Evolutionary conservation across 139 green algal species (phyloP).

Genomic region (Volvox reticuliferus): DNA sequence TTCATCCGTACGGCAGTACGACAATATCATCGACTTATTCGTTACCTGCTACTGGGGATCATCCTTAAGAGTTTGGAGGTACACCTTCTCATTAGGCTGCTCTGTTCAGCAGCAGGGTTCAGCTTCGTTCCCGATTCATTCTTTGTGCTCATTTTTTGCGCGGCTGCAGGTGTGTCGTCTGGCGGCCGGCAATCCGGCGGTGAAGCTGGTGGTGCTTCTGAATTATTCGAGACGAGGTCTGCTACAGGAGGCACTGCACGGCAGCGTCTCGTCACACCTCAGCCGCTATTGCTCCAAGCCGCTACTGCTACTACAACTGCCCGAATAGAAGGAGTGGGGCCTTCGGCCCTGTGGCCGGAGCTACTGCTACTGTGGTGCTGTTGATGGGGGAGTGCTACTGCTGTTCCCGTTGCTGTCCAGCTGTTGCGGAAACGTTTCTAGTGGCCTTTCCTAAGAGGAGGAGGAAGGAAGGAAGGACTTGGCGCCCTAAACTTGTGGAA

Average conservation of each 20-base stretch:
- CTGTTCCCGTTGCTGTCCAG: too few species aligned
- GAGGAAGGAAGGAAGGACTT: too few species aligned
- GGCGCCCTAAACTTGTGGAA: too few species aligned
- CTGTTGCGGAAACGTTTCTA: too few species aligned
- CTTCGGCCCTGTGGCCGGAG: neutral
- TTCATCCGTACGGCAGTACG: too few species aligned
- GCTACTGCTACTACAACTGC: conserved; percentile 51
- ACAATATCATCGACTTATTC: too few species aligned
- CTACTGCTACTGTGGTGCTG: too few species aligned
- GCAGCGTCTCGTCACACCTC: conserved; percentile 37
- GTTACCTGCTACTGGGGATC: too few species aligned
- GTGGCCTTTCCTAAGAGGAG: too few species aligned
- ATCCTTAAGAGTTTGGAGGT: too few species aligned
- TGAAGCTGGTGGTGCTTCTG: conserved; percentile 45
- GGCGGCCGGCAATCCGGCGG: neutral
- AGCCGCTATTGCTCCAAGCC: conserved; percentile 38
- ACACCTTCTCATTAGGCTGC: too few species aligned
- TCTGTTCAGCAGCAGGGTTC: neutral
- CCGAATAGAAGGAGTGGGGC: neutral
- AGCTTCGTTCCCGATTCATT: neutral
- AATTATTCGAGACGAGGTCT: conserved; percentile 46
- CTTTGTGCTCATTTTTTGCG: neutral
- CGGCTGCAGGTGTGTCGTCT: conserved; percentile 11
- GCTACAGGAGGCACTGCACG: conserved; percentile 39
- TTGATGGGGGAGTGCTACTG: too few species aligned